Base-by-base conservation (phyloP, 176 grass and related monocot species). In the Ensete ventricosum region DNA sequence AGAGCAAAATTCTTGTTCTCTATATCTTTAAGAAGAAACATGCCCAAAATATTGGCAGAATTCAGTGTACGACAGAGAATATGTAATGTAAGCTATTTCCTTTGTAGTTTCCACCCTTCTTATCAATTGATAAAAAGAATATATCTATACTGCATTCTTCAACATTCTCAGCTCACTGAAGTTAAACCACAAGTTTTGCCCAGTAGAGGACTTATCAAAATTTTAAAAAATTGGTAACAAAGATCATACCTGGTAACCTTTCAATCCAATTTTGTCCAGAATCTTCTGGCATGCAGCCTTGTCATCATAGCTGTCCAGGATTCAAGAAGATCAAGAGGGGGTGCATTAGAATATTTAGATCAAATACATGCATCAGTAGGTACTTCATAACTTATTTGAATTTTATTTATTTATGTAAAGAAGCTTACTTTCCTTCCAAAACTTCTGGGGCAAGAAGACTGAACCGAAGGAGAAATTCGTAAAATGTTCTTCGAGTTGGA, bases 391-490 rank as follows among this genome's bases (percentile, higher is more conserved):
- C 8, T 59, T 11, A 1, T 11, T 24, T 9, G 51, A 52, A 77
- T 59, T 65, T 57, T 8, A 27, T 79, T 57, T 72, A 63, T 43
- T 4, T 43, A 43, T 43, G 34, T 43, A 43, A 50, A 73, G 26
- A 50, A 58, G 66, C 90, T 87, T 77, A 98, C 90, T 84, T 88
- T 80, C 88, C 84, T 80, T 91, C 92, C 62, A 98, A n/a, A 85
- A 94, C 72, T 83, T 92, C 91, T 64, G 95, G 90, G 82, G 88
- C 88, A 80, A 98, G 95, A 84, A 94, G 73, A 52, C 84, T 83
- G 81, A 98, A 98, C 52, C 95, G 95, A 82, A 91, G 90, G 53
- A 98, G 78, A 80, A 98, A 98, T 79, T 98, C 95, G 14, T 84
- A 87, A 85, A 98, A 98, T 75, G 75, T 71, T 82, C 92, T 99